phyloP scores from a whole-genome alignment of 305 asterid genomes.

The Fraxinus floribunda region DNA sequence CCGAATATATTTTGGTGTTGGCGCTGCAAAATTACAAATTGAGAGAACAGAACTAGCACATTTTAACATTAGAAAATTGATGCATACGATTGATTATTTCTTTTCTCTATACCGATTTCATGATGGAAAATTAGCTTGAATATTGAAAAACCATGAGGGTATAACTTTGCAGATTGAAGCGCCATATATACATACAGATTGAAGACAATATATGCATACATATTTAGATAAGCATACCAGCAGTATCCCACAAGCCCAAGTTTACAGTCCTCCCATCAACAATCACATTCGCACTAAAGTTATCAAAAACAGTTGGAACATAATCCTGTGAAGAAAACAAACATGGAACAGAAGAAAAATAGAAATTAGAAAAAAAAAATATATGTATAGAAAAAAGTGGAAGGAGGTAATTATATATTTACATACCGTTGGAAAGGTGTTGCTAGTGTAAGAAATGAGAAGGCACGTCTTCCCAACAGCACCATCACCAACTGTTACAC shows the following conservation, averaged over 20 bases:
- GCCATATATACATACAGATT: neutral
- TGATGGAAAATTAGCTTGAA: neutral
- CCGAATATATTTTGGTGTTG: neutral
- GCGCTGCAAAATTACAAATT: neutral
- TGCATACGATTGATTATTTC: neutral
- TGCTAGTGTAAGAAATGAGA: constrained; percentile 79
- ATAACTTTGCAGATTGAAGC: neutral
- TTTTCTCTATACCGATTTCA: neutral
- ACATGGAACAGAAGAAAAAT: neutral
- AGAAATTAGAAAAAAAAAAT: neutral
- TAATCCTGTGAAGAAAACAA: constrained; percentile 50
- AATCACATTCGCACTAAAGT: constrained; percentile 76
- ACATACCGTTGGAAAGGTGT: constrained; percentile 77
- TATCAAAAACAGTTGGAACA: constrained; percentile 86
- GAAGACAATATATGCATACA: neutral
- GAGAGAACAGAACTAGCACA: neutral
- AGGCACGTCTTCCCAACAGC: constrained; percentile 91
- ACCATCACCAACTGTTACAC: constrained; percentile 91
- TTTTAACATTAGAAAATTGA: neutral
- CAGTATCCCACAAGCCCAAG: constrained; percentile 90
- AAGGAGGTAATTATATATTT: neutral
- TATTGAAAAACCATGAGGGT: neutral
- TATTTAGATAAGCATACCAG: constrained; percentile 46
- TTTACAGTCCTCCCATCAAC: constrained; percentile 81
- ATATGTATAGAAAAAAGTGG: neutral